Base-by-base conservation (phyloP, 805 yeast species). In the Groenewaldozyma tartarivorans region DNA sequence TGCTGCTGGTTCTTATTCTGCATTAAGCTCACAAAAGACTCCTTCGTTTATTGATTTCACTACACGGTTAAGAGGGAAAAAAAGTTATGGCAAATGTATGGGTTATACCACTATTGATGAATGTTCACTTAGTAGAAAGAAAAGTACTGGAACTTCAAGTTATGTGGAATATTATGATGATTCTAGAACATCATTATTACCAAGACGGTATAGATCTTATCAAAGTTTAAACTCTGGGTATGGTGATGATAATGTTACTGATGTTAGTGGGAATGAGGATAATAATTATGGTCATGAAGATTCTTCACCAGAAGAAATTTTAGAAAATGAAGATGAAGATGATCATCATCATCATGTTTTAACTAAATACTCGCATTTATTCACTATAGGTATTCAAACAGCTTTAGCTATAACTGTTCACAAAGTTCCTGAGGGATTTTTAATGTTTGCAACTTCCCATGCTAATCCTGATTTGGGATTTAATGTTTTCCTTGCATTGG, bases 361-460 rank as follows among this genome's bases (percentile, higher is more conserved):
- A 42, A 77, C 95, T 0, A 88, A 92, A 1, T 63, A 80, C 15
- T 79, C 94, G 0, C 71, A 84, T 43, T 62, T 90, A n/a, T 61
- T 90, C 7, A 75, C 94, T 4, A 86, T 90, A 43, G 96, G 96
- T 3, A 58, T 92, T 18, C 96, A 92, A 58, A 90, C 97, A 0
- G 77, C 88, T 4, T 58, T 88, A 38, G 97, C 95, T 0, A 75
- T 90, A 21, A 74, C 94, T 0, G 62, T 92, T 21, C 98, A 90
- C 63, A 88, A 92, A 57, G 69, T 90, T 20, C 98, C 98, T 0
- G 98, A 90, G 61, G 98, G 98, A 0, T 84, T 90, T 54, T 77
- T 90, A 41, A 81, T 94, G 35, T 90, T 75, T 57, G 82, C 81
- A 26, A 87, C 92, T 0, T 71, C 86, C 2, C 65, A 67, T 43